Evolutionary conservation across 108 stramenopile species (phyloP).

Genomic region (Pelagomonas calceolata): DNA sequence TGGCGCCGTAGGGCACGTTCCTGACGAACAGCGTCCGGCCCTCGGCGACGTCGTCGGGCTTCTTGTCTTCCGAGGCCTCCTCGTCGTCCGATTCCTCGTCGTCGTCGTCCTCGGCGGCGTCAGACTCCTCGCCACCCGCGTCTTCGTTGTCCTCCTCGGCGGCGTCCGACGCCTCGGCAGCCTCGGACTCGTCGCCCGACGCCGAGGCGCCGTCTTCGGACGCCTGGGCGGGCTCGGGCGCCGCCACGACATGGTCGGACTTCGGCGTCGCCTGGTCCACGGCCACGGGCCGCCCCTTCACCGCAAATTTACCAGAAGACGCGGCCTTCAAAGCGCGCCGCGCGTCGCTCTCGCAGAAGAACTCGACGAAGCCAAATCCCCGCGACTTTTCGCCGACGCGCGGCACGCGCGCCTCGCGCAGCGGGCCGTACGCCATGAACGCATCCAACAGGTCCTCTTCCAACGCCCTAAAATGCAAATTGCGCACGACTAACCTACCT

Average conservation of each 20-base stretch:
- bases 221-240: too few relatives aligned
- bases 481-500: neutral
- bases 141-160: too few relatives aligned
- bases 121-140: too few relatives aligned
- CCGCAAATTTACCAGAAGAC: neutral
- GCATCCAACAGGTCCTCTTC: neutral
- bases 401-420: neutral
- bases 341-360: neutral
- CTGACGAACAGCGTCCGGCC: slow-evolving; percentile 74
- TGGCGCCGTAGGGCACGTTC: slow-evolving; percentile 88
- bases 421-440: neutral
- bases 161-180: too few relatives aligned
- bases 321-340: neutral
- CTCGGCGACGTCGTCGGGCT: slow-evolving; percentile 40
- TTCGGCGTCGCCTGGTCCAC: too few relatives aligned
- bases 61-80: too few relatives aligned
- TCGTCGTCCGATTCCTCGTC: too few relatives aligned
- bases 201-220: neutral
- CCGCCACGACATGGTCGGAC: too few relatives aligned
- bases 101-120: too few relatives aligned
- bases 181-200: too few relatives aligned
- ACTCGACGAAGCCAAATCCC: neutral
- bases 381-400: neutral
- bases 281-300: neutral
- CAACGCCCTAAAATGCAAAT: neutral